Percentiles rank a stretch among this genome's conserved stretches.
Evolutionary conservation across 108 stramenopile species (phyloP).

Genomic region (Cylindrotheca fusiformis): DNA sequence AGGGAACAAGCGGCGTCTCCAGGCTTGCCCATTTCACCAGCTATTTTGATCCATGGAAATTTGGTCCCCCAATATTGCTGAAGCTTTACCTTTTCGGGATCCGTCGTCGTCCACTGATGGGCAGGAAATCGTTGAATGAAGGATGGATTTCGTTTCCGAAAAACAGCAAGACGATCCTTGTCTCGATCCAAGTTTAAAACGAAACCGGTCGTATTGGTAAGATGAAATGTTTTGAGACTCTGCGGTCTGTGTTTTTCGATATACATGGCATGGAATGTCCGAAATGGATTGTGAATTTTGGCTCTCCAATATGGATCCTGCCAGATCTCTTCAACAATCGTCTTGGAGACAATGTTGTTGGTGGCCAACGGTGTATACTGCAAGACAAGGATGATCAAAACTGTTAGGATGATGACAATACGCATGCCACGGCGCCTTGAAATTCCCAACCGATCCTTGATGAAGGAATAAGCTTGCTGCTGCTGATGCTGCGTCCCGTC

Average conservation of each 20-base stretch:
- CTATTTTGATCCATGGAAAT: neutral
- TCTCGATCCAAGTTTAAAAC: constrained; percentile 11
- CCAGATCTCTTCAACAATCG: too few relatives aligned
- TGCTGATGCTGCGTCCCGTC: too few relatives aligned
- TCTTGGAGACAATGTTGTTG: too few relatives aligned
- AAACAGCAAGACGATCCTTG: neutral
- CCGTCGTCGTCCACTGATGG: too few relatives aligned
- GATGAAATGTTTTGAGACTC: neutral
- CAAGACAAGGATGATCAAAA: too few relatives aligned
- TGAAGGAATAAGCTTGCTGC: too few relatives aligned
- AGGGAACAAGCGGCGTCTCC: constrained; percentile 8
- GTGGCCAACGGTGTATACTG: too few relatives aligned
- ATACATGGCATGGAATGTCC: constrained; percentile 3
- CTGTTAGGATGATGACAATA: too few relatives aligned
- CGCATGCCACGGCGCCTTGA: too few relatives aligned
- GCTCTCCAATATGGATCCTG: constrained; percentile 14
- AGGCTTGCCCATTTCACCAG: neutral
- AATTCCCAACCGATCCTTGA: too few relatives aligned
- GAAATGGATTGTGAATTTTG: constrained; percentile 6
- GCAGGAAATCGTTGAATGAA: constrained; percentile 9
- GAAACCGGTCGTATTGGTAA: constrained; percentile 2
- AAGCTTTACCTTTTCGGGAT: neutral
- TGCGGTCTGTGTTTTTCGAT: constrained; percentile 1
- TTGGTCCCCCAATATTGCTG: constrained; percentile 1
- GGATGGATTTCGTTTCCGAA: neutral